phyloP scores from a whole-genome alignment of 352 stramenopile species.

The Phytophthora tubulina region DNA sequence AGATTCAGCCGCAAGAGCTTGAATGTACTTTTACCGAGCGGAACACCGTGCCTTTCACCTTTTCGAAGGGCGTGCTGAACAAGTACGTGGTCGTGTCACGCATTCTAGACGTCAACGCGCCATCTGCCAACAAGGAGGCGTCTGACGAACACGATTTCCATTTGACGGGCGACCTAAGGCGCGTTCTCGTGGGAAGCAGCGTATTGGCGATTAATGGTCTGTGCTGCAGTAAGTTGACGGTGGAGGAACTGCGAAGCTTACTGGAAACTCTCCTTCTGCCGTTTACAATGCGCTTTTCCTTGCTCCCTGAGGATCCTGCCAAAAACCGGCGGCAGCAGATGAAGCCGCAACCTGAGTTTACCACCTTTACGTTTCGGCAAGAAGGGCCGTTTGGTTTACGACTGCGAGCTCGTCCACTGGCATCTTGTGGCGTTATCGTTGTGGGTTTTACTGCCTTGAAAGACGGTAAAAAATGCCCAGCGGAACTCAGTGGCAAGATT shows the following conservation, averaged over 20 bases:
- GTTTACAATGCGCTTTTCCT: conserved; percentile 74
- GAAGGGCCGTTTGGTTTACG: conserved; percentile 79
- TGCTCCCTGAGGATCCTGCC: conserved; percentile 66
- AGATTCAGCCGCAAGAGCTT: conserved; percentile 76
- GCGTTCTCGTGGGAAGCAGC: conserved; percentile 63
- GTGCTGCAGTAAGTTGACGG: conserved; percentile 74
- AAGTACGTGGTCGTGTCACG: conserved; percentile 72
- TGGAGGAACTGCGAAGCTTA: conserved; percentile 69
- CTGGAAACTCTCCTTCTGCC: conserved; percentile 63
- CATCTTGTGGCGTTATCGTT: conserved; percentile 77
- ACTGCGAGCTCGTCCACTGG: conserved; percentile 76
- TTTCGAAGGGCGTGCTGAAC: conserved; percentile 77
- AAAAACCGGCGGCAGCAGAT: conserved; percentile 63
- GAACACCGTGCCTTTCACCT: conserved; percentile 65
- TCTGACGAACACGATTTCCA: conserved; percentile 37
- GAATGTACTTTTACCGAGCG: conserved; percentile 67
- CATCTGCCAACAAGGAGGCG: conserved; percentile 11
- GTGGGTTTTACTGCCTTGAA: conserved; percentile 67
- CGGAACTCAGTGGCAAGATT: conserved; percentile 81
- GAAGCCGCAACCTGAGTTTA: conserved; percentile 59
- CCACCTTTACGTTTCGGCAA: conserved; percentile 76
- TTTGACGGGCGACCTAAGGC: conserved; percentile 46
- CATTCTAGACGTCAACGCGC: conserved; percentile 51
- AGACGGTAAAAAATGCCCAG: conserved; percentile 65
- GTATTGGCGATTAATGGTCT: conserved; percentile 84